Evolutionary conservation across 208 protist species (phyloP).

Genomic region (Leishmania tarentolae): DNA sequence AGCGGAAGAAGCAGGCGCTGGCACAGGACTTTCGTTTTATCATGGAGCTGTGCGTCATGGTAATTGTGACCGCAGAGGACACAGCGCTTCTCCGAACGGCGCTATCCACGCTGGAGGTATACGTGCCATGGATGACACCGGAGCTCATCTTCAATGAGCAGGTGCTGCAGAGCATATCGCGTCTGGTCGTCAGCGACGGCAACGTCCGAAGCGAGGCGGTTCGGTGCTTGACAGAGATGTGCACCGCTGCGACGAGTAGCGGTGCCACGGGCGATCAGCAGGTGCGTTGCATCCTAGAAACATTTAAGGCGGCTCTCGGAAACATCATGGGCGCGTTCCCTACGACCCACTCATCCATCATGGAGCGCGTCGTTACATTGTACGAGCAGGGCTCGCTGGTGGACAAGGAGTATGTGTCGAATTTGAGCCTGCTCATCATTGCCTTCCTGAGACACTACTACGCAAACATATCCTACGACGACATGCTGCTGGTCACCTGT

Average conservation of each 20-base stretch:
- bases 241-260: slow-evolving; percentile 35
- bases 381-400: slow-evolving; percentile 62
- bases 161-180: slow-evolving; percentile 53
- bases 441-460: slow-evolving; percentile 94
- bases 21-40: slow-evolving; percentile 95
- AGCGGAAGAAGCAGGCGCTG: slow-evolving; percentile 95
- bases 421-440: slow-evolving; percentile 93
- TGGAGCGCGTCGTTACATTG: slow-evolving; percentile 55
- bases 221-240: slow-evolving; percentile 79
- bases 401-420: slow-evolving; percentile 90
- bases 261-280: slow-evolving; percentile 67
- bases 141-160: slow-evolving; percentile 68
- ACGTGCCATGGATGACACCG: slow-evolving; percentile 89
- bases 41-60: slow-evolving; percentile 93
- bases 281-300: slow-evolving; percentile 51
- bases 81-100: slow-evolving; percentile 58
- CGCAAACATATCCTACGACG: slow-evolving; percentile 86
- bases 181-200: slow-evolving; percentile 45
- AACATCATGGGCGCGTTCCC: slow-evolving; percentile 74
- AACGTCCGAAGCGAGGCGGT: slow-evolving; percentile 51
- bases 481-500: slow-evolving; percentile 68
- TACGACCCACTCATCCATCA: slow-evolving; percentile 65
- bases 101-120: slow-evolving; percentile 78
- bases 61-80: slow-evolving; percentile 54
- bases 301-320: slow-evolving; percentile 70